Percentiles rank a stretch among this genome's conserved stretches.
These are phyloP conservation scores for Termitomyces sp. DNA, from an alignment of 768 basidiomycete species.

Conservation along the genomic window DNA sequence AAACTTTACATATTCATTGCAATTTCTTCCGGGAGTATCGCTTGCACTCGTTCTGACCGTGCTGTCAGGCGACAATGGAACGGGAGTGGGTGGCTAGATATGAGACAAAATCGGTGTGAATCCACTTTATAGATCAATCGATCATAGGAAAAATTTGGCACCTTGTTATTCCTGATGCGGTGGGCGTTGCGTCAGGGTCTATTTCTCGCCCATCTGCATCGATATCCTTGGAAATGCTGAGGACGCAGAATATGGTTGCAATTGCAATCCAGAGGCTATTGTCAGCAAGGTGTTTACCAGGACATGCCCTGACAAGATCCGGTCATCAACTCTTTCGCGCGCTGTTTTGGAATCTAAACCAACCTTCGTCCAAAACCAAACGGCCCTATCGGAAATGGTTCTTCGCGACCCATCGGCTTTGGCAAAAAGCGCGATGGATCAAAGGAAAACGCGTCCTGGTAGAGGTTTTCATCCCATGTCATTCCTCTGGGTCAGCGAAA, in stretches of 20 bases:
- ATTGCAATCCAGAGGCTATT: slow-evolving; percentile 18
- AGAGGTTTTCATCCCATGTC: slow-evolving; percentile 12
- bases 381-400: slow-evolving; percentile 6
- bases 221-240: slow-evolving; percentile 22
- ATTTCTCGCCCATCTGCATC: slow-evolving; percentile 27
- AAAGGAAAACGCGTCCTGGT: slow-evolving; percentile 10
- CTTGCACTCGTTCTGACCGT: no score
- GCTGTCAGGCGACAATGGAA: no score
- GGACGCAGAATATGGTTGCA: slow-evolving; percentile 25
- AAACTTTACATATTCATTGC: no score
- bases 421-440: slow-evolving; percentile 13
- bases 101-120: no score
- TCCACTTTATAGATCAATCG: no score
- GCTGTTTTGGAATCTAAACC: not conserved
- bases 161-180: slow-evolving; percentile 3
- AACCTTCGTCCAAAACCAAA: slow-evolving; percentile 16
- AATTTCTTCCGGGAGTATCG: no score
- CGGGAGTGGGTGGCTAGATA: no score
- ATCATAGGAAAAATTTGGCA: no score
- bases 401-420: slow-evolving; percentile 11
- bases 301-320: slow-evolving; percentile 19
- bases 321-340: not conserved
- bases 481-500: slow-evolving; percentile 9
- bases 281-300: slow-evolving; percentile 24
- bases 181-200: slow-evolving; percentile 4